Percentiles rank a stretch among this genome's conserved stretches.
phyloP scores from a whole-genome alignment of 2,329 filamentous ascomycete species.

The Aspergillus calidoustus region DNA sequence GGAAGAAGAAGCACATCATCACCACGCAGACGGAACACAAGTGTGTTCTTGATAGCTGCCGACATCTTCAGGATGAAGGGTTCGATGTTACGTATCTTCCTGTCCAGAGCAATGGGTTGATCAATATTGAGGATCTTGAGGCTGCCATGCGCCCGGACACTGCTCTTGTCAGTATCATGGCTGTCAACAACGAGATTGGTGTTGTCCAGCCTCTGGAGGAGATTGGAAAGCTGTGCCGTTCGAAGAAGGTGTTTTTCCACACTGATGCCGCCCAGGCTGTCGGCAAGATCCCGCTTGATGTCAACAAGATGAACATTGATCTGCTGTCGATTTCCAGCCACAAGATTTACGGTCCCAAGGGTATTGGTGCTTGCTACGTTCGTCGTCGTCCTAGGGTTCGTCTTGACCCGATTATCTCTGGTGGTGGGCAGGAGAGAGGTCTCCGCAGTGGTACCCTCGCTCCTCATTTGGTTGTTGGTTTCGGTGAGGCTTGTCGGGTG shows the following conservation, averaged over 20 bases:
- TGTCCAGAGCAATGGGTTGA: slow-evolving; percentile 82
- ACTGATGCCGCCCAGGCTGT: slow-evolving; percentile 95
- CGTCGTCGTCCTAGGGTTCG: slow-evolving; percentile 90
- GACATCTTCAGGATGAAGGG: slow-evolving; percentile 95
- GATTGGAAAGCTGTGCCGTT: slow-evolving; percentile 89
- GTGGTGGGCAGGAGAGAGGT: slow-evolving; percentile 94
- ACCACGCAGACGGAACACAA: slow-evolving; percentile 99
- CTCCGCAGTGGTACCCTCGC: slow-evolving; percentile 92
- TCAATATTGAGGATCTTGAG: slow-evolving; percentile 82
- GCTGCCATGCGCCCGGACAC: slow-evolving; percentile 91
- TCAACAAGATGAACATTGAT: slow-evolving; percentile 97
- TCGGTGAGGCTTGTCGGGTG: slow-evolving; percentile 93
- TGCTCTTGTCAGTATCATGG: slow-evolving; percentile 93
- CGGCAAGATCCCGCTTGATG: slow-evolving; percentile 96
- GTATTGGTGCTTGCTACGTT: slow-evolving; percentile 94
- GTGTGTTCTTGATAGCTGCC: slow-evolving; percentile 95
- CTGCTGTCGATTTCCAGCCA: slow-evolving; percentile 98
- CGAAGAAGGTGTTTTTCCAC: slow-evolving; percentile 97
- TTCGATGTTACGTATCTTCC: slow-evolving; percentile 97
- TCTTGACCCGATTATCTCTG: slow-evolving; percentile 92
- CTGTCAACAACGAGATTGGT: slow-evolving; percentile 99
- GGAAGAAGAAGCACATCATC: slow-evolving; percentile 98
- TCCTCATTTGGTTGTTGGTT: slow-evolving; percentile 84
- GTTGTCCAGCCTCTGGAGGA: slow-evolving; percentile 96
- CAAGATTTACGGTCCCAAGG: slow-evolving; percentile 98